Base-by-base conservation (phyloP, 495 filamentous ascomycete species). In the Hypoxylon fuscum region DNA sequence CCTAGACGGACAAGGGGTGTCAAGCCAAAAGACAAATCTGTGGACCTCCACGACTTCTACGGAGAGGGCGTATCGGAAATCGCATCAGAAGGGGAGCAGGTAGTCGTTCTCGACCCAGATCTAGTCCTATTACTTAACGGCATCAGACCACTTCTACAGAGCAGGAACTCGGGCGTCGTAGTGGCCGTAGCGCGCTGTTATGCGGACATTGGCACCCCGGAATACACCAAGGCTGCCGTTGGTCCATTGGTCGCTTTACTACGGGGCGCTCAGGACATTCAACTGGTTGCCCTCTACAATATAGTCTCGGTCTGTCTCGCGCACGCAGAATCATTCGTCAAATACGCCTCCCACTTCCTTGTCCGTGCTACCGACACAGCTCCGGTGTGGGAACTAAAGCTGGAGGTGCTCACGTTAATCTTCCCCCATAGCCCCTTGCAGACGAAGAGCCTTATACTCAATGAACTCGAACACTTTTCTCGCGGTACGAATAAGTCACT, bases 391-490 rank as follows among this genome's bases (percentile, higher is more conserved):
- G 86, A 88, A 45, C 82, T 98, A 15, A 98, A 98, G 72, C 82
- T 98, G 17, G 95, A 98, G 67, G 75, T 94, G 3, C 81, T 97
- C 18, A 92, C 95, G 0, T 80, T 98, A 50, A 84, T 97, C 45
- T 98, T 97, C 68, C 92, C 94, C 0, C 81, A 95, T 64, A 87
- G 86, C 66, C 88, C 88, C 15, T 70, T 83, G 4, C 87, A 92
- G 49, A 80, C 89, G 21, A 93, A 96, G 70, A 87, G 88, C 44
- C 83, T 98, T 1, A 91, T 98, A 18, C 84, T 98, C 37, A 91
- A 87, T 56, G 95, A 98, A 66, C 82, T 98, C 2, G 91, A 95
- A 66, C 94, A 97, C 72, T 97, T 97, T 71, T 92, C 91, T 1
- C 85, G 87, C 45, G 84, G 89, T 5, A 79, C 87, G 21, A 87